Evolutionary conservation across 352 stramenopile species (phyloP).

Genomic region (Bremia lactucae): DNA sequence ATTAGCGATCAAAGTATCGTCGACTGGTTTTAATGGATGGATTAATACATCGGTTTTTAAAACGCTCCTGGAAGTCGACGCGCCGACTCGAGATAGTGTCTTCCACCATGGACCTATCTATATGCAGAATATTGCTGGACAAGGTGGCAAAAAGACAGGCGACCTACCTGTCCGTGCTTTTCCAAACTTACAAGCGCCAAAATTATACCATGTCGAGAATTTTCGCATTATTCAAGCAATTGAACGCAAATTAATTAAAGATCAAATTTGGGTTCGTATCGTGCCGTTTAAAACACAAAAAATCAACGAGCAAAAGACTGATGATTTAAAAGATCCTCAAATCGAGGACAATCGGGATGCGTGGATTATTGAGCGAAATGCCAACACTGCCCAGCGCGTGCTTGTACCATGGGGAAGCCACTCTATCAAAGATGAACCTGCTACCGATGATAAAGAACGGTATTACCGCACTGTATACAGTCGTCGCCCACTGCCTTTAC

Average conservation of each 20-base stretch:
- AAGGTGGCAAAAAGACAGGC: conserved; percentile 43
- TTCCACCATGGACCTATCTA: conserved; percentile 32
- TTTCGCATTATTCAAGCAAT: conserved; percentile 46
- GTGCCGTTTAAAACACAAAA: conserved; percentile 12
- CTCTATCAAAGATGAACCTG: conserved; percentile 20
- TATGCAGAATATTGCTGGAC: conserved; percentile 56
- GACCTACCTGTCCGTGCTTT: conserved; percentile 51
- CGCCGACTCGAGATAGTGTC: conserved; percentile 19
- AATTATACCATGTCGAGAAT: conserved; percentile 35
- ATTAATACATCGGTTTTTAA: conserved; percentile 52
- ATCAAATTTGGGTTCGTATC: conserved; percentile 61
- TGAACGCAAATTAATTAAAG: conserved; percentile 63
- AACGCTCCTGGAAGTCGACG: conserved; percentile 40
- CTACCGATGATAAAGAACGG: conserved; percentile 33
- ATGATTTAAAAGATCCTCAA: too few species aligned
- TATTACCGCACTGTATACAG: conserved; percentile 69
- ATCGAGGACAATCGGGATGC: too few species aligned
- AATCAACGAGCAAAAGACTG: conserved; percentile 9
- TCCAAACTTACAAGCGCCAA: conserved; percentile 49
- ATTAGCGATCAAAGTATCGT: conserved; percentile 55
- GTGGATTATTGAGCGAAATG: conserved; percentile 72
- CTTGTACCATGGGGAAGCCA: conserved; percentile 40
- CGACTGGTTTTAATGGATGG: conserved; percentile 48
- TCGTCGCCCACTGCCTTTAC: conserved; percentile 40
- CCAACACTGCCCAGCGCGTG: conserved; percentile 54